Evolutionary conservation across 2,329 filamentous ascomycete species (phyloP), one percentile per base, ranked within the genome.

Genomic region (Trichophyton rubrum): DNA sequence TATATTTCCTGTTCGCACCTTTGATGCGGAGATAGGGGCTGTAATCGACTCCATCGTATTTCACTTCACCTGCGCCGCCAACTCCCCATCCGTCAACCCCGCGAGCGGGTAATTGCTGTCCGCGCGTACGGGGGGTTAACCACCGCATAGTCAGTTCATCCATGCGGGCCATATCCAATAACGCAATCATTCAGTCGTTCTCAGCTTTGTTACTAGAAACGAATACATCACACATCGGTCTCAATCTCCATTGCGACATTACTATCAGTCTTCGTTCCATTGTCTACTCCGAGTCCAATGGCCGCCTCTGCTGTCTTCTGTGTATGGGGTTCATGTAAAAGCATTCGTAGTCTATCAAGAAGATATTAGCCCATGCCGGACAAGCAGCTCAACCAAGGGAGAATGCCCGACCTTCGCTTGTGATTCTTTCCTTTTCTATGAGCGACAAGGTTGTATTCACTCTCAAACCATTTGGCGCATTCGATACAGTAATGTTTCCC

Each of bases 401-500:
- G 27, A 35, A 17, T 27, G 3, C 66, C 71, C 58, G 70, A 90
- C 89, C 88, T 87, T 78, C 90, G 84, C 82, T 91, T 96, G 76
- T 99, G 93, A 65, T 89, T 89, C 77, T 96, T 99, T 67, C 89
- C 90, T 73, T 87, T 89, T 61, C 80, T 80, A 75, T 99, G 93
- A 30, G 83, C 80, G 40, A 81, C 79, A 61, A 95, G 78, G 67
- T 89, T 95, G 67, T 82, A 74, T 66, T 93, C 88, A 57, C 85
- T 87, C 73, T 97, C 92, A 73, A 95, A 97, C 87, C 89, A 97
- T 77, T 95, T 97, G 64, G 93, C 87, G 74, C 93, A 99, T 74
- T 96, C 88, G 15, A 87, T 80, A 74, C 93, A 99, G 75, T 96
- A 97, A 72, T 86, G 86, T 67, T 84, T 81, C 27, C 93, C 93